phyloP scores from a whole-genome alignment of 2,329 filamentous ascomycete species.

The Colletotrichum sp. region DNA sequence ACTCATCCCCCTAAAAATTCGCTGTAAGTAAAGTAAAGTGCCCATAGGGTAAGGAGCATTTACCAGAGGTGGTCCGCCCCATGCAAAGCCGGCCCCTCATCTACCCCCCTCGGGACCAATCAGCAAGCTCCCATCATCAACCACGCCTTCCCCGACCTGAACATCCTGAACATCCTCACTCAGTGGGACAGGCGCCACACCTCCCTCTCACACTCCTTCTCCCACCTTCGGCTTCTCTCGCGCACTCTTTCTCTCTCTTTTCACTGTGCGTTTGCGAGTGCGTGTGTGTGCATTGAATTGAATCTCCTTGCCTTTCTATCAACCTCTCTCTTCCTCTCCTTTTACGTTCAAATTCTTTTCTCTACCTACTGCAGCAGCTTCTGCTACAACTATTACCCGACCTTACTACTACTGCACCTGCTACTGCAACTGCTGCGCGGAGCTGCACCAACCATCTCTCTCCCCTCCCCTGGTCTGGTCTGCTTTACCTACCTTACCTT shows the following conservation, averaged over 20 bases:
- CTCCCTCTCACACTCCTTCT: slow-evolving; percentile 1
- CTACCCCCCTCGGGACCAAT: slow-evolving; percentile 2
- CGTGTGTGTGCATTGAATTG: neutral
- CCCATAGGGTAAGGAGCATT: neutral
- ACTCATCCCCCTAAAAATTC: neutral
- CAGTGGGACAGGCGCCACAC: slow-evolving; percentile 9
- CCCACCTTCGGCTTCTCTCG: slow-evolving; percentile 1
- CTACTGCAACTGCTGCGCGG: neutral
- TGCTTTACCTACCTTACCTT: neutral
- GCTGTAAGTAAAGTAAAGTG: neutral
- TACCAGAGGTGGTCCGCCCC: neutral
- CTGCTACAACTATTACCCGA: neutral
- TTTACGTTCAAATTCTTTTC: neutral
- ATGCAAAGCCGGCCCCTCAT: neutral
- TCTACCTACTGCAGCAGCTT: neutral
- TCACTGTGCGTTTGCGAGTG: neutral
- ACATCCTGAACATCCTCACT: slow-evolving; percentile 16
- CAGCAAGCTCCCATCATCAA: slow-evolving; percentile 12
- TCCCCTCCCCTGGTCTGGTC: neutral
- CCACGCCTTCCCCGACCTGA: slow-evolving; percentile 7
- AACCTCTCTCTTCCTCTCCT: neutral
- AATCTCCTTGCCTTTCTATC: neutral
- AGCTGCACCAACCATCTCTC: neutral
- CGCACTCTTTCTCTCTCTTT: neutral
- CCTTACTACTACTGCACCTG: neutral